These are phyloP conservation scores for Hanseniaspora singularis DNA, from an alignment of 805 yeast genomes.

Conservation along the genomic window DNA sequence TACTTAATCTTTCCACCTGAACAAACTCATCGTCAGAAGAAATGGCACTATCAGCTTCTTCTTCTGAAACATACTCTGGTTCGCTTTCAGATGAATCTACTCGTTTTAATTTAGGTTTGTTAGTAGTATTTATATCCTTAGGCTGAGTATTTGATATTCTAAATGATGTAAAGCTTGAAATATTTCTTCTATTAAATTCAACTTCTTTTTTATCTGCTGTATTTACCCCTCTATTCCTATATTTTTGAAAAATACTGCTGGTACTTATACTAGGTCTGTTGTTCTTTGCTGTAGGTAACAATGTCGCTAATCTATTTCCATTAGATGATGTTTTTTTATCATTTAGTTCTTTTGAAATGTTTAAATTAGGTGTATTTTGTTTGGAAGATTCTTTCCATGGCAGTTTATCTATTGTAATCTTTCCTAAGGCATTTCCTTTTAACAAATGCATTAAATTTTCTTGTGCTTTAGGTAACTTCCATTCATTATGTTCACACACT, in stretches of 20 bases:
- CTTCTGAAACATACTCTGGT: slow-evolving; percentile 21
- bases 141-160: neutral
- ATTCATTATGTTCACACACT: slow-evolving; percentile 7
- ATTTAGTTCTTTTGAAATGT: neutral
- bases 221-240: slow-evolving; percentile 12
- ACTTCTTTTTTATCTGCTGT: neutral
- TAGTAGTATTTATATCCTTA: neutral
- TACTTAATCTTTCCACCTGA: slow-evolving; percentile 20
- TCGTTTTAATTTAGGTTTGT: slow-evolving; percentile 8
- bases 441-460: neutral
- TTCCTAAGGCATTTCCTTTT: slow-evolving; percentile 4
- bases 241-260: slow-evolving; percentile 13
- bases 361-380: neutral
- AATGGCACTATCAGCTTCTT: slow-evolving; percentile 33
- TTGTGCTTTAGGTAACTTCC: slow-evolving; percentile 7
- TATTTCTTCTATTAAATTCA: neutral
- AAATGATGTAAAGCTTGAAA: neutral
- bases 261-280: neutral
- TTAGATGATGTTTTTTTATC: neutral
- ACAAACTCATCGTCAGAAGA: slow-evolving; percentile 29
- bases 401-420: slow-evolving; percentile 1
- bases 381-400: slow-evolving; percentile 7
- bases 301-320: neutral
- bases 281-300: neutral
- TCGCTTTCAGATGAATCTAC: slow-evolving; percentile 17